These are phyloP conservation scores for Kingdonia uniflora DNA, from an alignment of 164 flowering plant genomes.

Conservation along the genomic window DNA sequence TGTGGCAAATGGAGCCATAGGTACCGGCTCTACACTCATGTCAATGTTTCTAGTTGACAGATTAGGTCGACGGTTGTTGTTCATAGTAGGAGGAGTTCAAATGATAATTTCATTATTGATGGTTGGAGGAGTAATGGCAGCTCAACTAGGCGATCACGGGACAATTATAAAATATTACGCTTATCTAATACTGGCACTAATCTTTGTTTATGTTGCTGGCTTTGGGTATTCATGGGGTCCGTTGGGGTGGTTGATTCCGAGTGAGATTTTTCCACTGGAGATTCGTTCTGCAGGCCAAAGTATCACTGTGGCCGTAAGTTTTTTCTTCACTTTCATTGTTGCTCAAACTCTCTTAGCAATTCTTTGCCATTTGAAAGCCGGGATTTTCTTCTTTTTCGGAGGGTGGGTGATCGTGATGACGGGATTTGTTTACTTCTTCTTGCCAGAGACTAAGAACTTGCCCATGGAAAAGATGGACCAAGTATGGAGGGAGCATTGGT, in stretches of 20 bases:
- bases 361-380: constrained; percentile 24
- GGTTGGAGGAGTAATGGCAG: constrained; percentile 17
- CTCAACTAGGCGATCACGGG: constrained; percentile 17
- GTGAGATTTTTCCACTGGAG: constrained; percentile 24
- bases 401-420: constrained; percentile 27
- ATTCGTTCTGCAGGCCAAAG: constrained; percentile 23
- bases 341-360: constrained; percentile 22
- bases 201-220: constrained; percentile 17
- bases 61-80: constrained; percentile 12
- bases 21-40: constrained; percentile 12
- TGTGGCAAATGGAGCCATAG: constrained; percentile 11
- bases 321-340: constrained; percentile 18
- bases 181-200: constrained; percentile 12
- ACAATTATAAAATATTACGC: constrained; percentile 13
- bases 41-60: constrained; percentile 18
- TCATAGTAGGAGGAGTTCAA: constrained; percentile 17
- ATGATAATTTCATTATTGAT: constrained; percentile 18
- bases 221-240: constrained; percentile 26
- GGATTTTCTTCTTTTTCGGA: constrained; percentile 26
- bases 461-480: constrained; percentile 20
- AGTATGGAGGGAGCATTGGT: constrained; percentile 20
- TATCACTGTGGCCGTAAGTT: constrained; percentile 15
- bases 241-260: constrained; percentile 22
- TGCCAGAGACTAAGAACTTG: constrained; percentile 23
- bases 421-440: constrained; percentile 13